A percentile compares a stretch with the other conserved stretches of the same genome.
These are phyloP conservation scores for Zizania palustris DNA, from an alignment of 202 grass and related monocot species.

Conservation along the genomic window DNA sequence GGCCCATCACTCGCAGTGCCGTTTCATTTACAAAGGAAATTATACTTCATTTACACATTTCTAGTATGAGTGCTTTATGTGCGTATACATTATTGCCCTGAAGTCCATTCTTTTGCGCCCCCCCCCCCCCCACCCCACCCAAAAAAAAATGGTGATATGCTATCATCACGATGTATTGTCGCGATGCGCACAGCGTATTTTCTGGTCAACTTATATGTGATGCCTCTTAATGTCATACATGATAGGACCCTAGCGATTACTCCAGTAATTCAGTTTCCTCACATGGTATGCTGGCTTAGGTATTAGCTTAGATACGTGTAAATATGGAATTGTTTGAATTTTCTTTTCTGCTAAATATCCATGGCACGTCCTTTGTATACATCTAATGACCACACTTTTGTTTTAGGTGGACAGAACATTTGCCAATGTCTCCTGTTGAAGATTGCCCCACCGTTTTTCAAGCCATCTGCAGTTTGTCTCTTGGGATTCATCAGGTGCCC, in stretches of 20 bases:
- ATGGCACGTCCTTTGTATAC: background rate
- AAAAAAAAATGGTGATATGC: slow-evolving; percentile 17
- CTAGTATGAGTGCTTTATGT: no score
- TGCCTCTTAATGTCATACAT: background rate
- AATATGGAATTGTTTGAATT: background rate
- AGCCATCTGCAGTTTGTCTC: slow-evolving; percentile 70
- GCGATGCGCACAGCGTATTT: background rate
- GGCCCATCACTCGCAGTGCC: no score
- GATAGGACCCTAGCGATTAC: slow-evolving; percentile 1
- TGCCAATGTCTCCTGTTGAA: slow-evolving; percentile 93
- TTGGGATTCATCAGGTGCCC: slow-evolving; percentile 74
- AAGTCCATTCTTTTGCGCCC: background rate
- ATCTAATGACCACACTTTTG: background rate
- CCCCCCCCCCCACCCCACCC: no score
- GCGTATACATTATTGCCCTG: background rate
- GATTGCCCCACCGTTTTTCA: slow-evolving; percentile 86
- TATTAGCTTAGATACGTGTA: background rate
- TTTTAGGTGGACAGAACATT: slow-evolving; percentile 85
- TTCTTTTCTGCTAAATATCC: background rate
- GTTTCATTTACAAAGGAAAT: background rate
- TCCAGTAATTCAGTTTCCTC: slow-evolving; percentile 17
- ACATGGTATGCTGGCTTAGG: background rate
- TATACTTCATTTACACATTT: background rate
- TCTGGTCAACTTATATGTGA: background rate
- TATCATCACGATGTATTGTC: background rate